These are phyloP conservation scores for Rhodotorula sp. DNA, from an alignment of 1,284 basidiomycete species.

Conservation along the genomic window DNA sequence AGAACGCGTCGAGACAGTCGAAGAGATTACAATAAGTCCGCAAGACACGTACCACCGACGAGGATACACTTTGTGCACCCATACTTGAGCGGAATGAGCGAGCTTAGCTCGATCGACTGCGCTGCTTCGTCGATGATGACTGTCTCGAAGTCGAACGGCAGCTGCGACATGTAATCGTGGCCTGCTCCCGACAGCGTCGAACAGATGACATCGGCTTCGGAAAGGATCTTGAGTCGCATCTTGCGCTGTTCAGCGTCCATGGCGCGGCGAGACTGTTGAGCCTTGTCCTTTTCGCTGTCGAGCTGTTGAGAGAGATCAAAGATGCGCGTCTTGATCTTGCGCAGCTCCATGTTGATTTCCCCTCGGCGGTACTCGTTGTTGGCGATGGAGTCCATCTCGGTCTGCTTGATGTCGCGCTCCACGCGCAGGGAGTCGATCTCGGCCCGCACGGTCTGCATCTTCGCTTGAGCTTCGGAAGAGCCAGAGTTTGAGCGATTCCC, in stretches of 20 bases:
- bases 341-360: constrained; percentile 56
- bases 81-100: constrained; percentile 95
- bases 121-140: constrained; percentile 98
- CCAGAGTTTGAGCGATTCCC: constrained; percentile 49
- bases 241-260: constrained; percentile 74
- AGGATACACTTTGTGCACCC: constrained; percentile 80
- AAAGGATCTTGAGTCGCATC: constrained; percentile 70
- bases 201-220: constrained; percentile 90
- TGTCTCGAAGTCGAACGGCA: constrained; percentile 81
- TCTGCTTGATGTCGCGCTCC: constrained; percentile 61
- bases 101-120: constrained; percentile 92
- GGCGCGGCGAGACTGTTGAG: constrained; percentile 66
- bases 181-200: constrained; percentile 89
- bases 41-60: constrained; percentile 70
- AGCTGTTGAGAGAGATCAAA: constrained; percentile 66
- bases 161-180: constrained; percentile 74
- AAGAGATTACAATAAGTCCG: neutral
- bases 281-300: constrained; percentile 70
- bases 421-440: constrained; percentile 63
- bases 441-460: constrained; percentile 54
- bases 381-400: constrained; percentile 55
- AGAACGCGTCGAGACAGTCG: neutral
- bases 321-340: constrained; percentile 61
- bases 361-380: constrained; percentile 53
- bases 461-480: constrained; percentile 48